Evolutionary conservation across 371 early-diverging fungal species (phyloP).

Genomic region (Mucor velutinosus): DNA sequence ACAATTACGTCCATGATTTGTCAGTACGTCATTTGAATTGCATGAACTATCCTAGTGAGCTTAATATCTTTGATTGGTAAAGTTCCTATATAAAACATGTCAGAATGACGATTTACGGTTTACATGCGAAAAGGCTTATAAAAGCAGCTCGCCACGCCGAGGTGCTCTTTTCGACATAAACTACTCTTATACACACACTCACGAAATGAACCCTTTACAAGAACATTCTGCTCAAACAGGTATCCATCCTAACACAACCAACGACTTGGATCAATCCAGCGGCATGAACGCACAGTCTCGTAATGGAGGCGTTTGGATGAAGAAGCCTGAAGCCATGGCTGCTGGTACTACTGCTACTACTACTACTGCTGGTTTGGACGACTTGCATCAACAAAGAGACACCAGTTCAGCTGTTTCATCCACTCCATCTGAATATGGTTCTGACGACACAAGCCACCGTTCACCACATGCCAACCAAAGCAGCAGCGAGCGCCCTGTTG

Average conservation of each 20-base stretch:
- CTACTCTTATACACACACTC: neutral
- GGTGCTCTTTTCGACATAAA: neutral
- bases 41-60: neutral
- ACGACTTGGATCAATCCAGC: neutral
- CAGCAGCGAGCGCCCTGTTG: constrained; percentile 16
- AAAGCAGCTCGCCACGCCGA: neutral
- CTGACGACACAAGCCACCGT: neutral
- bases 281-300: neutral
- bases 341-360: neutral
- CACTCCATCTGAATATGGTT: constrained; percentile 18
- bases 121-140: neutral
- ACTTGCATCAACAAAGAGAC: neutral
- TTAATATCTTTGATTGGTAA: neutral
- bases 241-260: neutral
- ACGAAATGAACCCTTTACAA: neutral
- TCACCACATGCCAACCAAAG: neutral
- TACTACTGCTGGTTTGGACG: neutral
- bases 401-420: constrained; percentile 4
- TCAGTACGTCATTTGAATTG: neutral
- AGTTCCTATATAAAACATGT: neutral
- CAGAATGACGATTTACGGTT: neutral
- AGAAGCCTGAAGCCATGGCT: neutral
- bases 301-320: neutral
- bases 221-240: neutral
- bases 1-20: neutral